A percentile compares a stretch with the other conserved stretches of the same genome.
Evolutionary conservation across 768 basidiomycete species (phyloP).

Genomic region (Suillus bovinus): DNA sequence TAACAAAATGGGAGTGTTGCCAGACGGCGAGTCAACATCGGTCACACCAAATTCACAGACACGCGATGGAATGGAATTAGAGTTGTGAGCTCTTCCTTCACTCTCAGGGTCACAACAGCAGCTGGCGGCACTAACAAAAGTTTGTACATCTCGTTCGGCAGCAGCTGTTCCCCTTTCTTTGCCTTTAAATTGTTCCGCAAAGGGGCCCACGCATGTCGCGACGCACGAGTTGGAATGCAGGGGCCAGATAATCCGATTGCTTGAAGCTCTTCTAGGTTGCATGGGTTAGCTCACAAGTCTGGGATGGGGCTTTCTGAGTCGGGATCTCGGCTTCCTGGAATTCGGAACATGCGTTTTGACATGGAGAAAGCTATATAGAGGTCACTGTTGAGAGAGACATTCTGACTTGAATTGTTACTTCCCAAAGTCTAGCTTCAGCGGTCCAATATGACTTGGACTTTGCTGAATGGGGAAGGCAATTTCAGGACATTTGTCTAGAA

Average conservation of each 20-base stretch:
- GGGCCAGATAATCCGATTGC: conserved; percentile 29
- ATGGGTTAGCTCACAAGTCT: conserved; percentile 1
- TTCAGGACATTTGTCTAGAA: too few species aligned
- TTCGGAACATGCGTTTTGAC: too few species aligned
- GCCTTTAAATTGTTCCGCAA: conserved; percentile 21
- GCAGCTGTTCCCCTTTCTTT: conserved; percentile 23
- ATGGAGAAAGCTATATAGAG: too few species aligned
- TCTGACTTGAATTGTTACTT: too few species aligned
- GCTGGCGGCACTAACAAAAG: conserved; percentile 15
- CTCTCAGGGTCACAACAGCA: too few species aligned
- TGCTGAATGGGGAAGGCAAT: too few species aligned
- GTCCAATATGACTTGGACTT: too few species aligned
- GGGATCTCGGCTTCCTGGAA: too few species aligned
- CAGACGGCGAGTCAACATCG: conserved; percentile 19
- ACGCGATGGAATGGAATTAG: not conserved
- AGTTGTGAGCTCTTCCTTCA: conserved; percentile 13
- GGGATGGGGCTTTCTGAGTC: not conserved
- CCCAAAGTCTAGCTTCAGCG: too few species aligned
- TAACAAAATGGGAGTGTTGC: conserved; percentile 23
- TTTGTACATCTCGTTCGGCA: conserved; percentile 23
- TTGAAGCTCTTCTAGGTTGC: conserved; percentile 28
- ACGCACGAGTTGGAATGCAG: conserved; percentile 27
- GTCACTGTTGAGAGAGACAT: too few species aligned
- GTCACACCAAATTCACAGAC: conserved; percentile 7
- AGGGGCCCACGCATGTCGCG: conserved; percentile 28